Conservation (phyloP, 2,329 filamentous ascomycete genomes). For the Calonectria hongkongensis region DNA sequence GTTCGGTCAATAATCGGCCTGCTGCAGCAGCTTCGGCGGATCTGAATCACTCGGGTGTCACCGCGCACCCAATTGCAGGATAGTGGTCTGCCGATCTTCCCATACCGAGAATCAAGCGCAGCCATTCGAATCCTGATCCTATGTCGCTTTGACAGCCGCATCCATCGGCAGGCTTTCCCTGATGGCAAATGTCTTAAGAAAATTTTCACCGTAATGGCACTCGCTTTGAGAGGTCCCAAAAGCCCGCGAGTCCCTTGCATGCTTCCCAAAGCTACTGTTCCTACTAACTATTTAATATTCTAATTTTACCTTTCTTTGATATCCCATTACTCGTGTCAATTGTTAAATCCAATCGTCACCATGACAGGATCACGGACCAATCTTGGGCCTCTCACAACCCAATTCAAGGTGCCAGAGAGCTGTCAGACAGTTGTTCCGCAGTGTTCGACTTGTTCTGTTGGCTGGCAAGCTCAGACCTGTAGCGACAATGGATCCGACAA, state of each 20-base stretch:
- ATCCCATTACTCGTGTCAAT: background rate
- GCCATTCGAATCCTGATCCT: background rate
- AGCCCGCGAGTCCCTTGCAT: background rate
- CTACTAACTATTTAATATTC: background rate
- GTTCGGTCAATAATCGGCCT: background rate
- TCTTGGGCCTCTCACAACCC: constrained; percentile 54
- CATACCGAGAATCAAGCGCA: background rate
- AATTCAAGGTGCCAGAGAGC: constrained; percentile 45
- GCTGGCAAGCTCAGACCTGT: constrained; percentile 1
- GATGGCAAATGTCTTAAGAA: constrained; percentile 1
- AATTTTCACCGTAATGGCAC: background rate
- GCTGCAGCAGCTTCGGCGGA: background rate
- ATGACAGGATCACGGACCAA: constrained; percentile 27
- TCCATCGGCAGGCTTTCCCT: background rate
- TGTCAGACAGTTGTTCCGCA: constrained; percentile 46
- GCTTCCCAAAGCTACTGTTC: too few relatives aligned
- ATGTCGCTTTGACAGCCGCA: constrained; percentile 11
- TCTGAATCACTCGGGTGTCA: constrained; percentile 18
- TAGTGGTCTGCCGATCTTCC: background rate
- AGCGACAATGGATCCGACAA: background rate
- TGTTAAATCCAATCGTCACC: background rate
- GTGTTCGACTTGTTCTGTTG: constrained; percentile 48
- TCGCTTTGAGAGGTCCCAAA: background rate
- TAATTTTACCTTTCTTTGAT: background rate
- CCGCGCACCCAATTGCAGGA: background rate